These are phyloP conservation scores for Hortiboletus flavorubellus DNA, from an alignment of 768 basidiomycete species.

Conservation along the genomic window DNA sequence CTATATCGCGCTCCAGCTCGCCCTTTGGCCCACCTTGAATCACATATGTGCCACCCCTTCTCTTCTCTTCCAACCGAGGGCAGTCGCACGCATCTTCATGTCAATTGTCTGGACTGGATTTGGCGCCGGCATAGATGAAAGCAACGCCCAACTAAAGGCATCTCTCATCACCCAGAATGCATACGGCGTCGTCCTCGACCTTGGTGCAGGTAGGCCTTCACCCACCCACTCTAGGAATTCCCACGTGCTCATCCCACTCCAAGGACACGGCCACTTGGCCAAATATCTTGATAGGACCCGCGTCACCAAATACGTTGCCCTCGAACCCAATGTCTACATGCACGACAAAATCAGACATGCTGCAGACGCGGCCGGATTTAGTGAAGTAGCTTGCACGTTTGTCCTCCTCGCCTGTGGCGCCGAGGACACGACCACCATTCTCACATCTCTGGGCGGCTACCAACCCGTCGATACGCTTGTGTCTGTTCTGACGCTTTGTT, in stretches of 20 bases:
- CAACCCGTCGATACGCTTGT: conserved; percentile 57
- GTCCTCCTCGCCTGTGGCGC: conserved; percentile 62
- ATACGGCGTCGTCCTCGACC: conserved; percentile 58
- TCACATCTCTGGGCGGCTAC: conserved; percentile 36
- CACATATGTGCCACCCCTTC: conserved; percentile 40
- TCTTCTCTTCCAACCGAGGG: conserved; percentile 43
- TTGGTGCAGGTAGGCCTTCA: conserved; percentile 55
- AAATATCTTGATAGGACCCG: conserved; percentile 53
- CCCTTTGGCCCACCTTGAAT: conserved; percentile 46
- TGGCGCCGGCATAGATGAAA: conserved; percentile 45
- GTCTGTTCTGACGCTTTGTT: conserved; percentile 64
- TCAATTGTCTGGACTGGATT: conserved; percentile 52
- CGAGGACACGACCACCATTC: conserved; percentile 50
- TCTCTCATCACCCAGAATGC: conserved; percentile 53
- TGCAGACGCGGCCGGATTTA: conserved; percentile 51
- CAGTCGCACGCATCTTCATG: conserved; percentile 56
- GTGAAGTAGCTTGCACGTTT: conserved; percentile 49
- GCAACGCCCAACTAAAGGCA: conserved; percentile 39
- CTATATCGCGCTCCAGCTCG: conserved; percentile 32
- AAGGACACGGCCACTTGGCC: conserved; percentile 62
- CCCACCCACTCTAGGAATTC: no score
- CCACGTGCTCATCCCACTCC: background rate
- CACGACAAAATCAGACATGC: conserved; percentile 49
- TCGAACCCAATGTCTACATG: conserved; percentile 70
- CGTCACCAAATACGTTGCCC: conserved; percentile 64